phyloP scores from a whole-genome alignment of 805 yeast species.

The Nadsonia fulvescens region DNA sequence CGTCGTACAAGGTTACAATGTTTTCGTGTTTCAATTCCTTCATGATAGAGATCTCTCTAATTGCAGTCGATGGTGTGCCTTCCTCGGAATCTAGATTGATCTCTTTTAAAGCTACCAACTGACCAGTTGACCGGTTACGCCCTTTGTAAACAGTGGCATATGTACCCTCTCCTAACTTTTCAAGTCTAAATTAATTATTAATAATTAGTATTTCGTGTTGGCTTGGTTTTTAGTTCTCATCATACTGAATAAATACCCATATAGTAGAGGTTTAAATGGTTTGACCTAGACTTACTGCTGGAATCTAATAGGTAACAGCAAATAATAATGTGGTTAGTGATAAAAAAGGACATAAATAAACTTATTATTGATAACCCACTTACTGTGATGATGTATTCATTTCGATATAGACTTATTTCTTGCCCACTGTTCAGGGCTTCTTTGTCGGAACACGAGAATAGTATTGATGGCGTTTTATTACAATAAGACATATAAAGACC shows the following conservation, averaged over 20 bases:
- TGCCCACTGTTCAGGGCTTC: no score
- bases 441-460: no score
- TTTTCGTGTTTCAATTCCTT: conserved; percentile 89
- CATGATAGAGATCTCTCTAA: conserved; percentile 83
- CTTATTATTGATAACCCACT: conserved; percentile 5
- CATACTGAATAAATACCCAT: neutral
- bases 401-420: no score
- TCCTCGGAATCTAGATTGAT: conserved; percentile 90
- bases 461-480: no score
- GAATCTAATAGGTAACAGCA: conserved; percentile 7
- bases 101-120: conserved; percentile 85
- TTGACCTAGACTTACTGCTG: conserved; percentile 10
- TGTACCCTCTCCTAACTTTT: conserved; percentile 85
- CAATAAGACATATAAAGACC: no score
- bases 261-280: neutral
- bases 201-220: neutral
- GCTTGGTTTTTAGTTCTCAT: neutral
- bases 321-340: conserved; percentile 1
- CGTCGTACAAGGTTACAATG: conserved; percentile 79
- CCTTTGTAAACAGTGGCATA: conserved; percentile 98
- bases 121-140: conserved; percentile 69
- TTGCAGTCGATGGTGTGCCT: conserved; percentile 97
- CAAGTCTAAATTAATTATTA: conserved; percentile 31
- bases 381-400: conserved; percentile 20
- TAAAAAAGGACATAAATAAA: neutral